A percentile compares a stretch with the other conserved stretches of the same genome.
Evolutionary conservation across 306 rosid genomes (phyloP).

Genomic region (Vigna radiata): DNA sequence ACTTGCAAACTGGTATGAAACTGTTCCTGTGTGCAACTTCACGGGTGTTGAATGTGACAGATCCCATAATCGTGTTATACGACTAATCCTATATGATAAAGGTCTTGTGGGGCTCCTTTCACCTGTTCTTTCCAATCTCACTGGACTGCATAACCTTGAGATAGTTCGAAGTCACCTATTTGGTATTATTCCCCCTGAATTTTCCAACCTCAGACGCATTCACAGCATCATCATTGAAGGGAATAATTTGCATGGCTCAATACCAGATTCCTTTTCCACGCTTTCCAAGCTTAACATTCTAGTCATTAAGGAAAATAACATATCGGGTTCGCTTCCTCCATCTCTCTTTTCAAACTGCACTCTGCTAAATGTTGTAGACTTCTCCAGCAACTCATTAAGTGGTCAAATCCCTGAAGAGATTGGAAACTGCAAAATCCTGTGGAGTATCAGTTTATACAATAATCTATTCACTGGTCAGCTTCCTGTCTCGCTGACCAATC

Average conservation of each 20-base stretch:
- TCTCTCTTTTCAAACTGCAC: slow-evolving; percentile 70
- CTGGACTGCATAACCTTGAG: slow-evolving; percentile 57
- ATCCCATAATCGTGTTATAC: slow-evolving; percentile 53
- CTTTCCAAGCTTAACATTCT: slow-evolving; percentile 50
- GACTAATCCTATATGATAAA: slow-evolving; percentile 42
- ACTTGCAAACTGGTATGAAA: slow-evolving; percentile 64
- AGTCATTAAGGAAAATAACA: slow-evolving; percentile 41
- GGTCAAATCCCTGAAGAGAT: slow-evolving; percentile 66
- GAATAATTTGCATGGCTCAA: slow-evolving; percentile 58
- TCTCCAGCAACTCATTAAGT: slow-evolving; percentile 57
- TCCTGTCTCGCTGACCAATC: slow-evolving; percentile 56
- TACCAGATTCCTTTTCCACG: slow-evolving; percentile 60
- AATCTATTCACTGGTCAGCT: slow-evolving; percentile 66
- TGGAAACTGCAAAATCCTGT: slow-evolving; percentile 63
- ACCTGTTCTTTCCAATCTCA: slow-evolving; percentile 70
- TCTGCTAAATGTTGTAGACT: slow-evolving; percentile 50
- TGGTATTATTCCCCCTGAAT: slow-evolving; percentile 59
- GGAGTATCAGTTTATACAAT: slow-evolving; percentile 68
- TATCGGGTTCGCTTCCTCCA: slow-evolving; percentile 60
- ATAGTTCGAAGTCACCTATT: slow-evolving; percentile 49
- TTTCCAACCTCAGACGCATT: slow-evolving; percentile 56
- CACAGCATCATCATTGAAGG: slow-evolving; percentile 50
- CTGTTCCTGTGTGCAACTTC: slow-evolving; percentile 63
- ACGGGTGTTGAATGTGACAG: slow-evolving; percentile 58
- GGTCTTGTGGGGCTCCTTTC: slow-evolving; percentile 62